These are phyloP conservation scores for Blastocystis sp. DNA, from an alignment of 352 stramenopile species.

Conservation along the genomic window DNA sequence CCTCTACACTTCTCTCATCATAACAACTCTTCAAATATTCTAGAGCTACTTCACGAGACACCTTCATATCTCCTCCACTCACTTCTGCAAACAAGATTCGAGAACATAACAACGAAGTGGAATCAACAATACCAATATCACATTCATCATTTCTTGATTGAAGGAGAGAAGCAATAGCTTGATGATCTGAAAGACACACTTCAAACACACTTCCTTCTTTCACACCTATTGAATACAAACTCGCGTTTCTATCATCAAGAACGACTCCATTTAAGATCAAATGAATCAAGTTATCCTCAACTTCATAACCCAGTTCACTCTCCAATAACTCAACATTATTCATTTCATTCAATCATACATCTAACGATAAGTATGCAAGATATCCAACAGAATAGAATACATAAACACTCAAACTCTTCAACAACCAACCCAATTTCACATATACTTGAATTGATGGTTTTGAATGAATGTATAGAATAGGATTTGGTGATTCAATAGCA, in stretches of 20 bases:
- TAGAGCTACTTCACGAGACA: neutral
- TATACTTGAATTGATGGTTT: neutral
- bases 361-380: neutral
- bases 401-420: slow-evolving; percentile 19
- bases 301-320: neutral
- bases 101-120: neutral
- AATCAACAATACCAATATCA: neutral
- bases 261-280: slow-evolving; percentile 7
- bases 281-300: slow-evolving; percentile 5
- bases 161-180: neutral
- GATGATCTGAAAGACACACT: slow-evolving; percentile 1
- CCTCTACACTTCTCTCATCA: neutral
- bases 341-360: neutral
- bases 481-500: slow-evolving; percentile 6
- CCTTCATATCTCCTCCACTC: neutral
- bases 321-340: slow-evolving; percentile 1
- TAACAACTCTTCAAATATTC: neutral
- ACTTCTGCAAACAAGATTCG: neutral
- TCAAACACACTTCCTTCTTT: slow-evolving; percentile 46
- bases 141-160: neutral
- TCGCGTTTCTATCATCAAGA: neutral
- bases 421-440: slow-evolving; percentile 42
- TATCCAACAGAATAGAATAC: slow-evolving; percentile 41
- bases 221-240: neutral
- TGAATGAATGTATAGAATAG: slow-evolving; percentile 27